Percentiles rank a stretch among this genome's conserved stretches.
phyloP scores from a whole-genome alignment of 805 yeast genomes.

The Sporopachydermia lactativora region DNA sequence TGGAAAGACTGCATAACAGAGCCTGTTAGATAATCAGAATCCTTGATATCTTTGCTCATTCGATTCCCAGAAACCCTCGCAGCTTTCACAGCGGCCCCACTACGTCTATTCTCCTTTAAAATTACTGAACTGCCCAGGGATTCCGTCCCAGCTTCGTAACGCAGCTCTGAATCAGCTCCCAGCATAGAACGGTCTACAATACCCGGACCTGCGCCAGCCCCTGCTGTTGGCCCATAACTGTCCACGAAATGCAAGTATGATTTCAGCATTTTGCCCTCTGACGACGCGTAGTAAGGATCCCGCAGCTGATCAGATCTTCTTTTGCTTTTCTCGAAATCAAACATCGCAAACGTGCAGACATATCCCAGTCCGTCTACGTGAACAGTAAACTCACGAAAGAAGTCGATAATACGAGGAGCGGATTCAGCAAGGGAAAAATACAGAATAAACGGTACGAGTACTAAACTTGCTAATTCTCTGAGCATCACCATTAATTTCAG shows the following conservation, averaged over 20 bases:
- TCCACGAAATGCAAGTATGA: slow-evolving; percentile 81
- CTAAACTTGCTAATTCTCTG: slow-evolving; percentile 68
- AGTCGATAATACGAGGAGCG: slow-evolving; percentile 71
- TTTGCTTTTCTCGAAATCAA: slow-evolving; percentile 51
- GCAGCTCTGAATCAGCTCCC: not conserved
- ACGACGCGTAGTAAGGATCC: slow-evolving; percentile 27
- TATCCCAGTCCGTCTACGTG: slow-evolving; percentile 93
- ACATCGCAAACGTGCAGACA: slow-evolving; percentile 90
- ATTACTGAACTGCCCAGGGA: not conserved
- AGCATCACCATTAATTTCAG: slow-evolving; percentile 55
- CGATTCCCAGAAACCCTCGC: not conserved
- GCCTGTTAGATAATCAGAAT: slow-evolving; percentile 2
- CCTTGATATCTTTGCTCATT: slow-evolving; percentile 3
- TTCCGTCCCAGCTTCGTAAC: not conserved
- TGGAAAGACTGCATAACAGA: slow-evolving; percentile 31
- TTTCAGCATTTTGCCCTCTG: slow-evolving; percentile 82
- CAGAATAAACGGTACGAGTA: slow-evolving; percentile 79
- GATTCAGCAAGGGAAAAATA: slow-evolving; percentile 70
- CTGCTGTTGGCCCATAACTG: slow-evolving; percentile 46
- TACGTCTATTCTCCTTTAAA: not conserved
- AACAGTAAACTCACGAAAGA: slow-evolving; percentile 77
- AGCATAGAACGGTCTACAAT: slow-evolving; percentile 3
- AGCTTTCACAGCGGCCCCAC: not conserved
- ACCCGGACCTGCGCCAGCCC: slow-evolving; percentile 16
- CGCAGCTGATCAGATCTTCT: slow-evolving; percentile 19